phyloP scores from a whole-genome alignment of 1,284 basidiomycete species.

The Microbotryomycetes sp. region DNA sequence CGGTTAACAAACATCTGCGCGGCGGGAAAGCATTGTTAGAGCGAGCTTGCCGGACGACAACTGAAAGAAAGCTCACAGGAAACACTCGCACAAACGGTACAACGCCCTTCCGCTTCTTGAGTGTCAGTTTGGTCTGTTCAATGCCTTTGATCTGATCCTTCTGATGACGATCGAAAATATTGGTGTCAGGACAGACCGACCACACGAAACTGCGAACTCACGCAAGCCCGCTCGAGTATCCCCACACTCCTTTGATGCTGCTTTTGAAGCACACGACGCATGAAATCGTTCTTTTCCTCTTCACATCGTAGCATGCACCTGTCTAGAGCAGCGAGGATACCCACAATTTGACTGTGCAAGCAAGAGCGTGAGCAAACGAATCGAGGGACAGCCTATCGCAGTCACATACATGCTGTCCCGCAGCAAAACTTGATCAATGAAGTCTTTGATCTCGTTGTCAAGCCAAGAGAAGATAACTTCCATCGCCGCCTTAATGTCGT shows the following conservation, averaged over 20 bases:
- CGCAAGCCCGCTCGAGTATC: conserved; percentile 23
- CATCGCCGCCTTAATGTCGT: conserved; percentile 78
- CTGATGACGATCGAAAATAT: conserved; percentile 30
- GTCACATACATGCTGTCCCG: conserved; percentile 69
- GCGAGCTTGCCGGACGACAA: not conserved
- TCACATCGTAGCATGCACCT: conserved; percentile 69
- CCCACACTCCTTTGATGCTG: conserved; percentile 56
- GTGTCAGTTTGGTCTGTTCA: conserved; percentile 80
- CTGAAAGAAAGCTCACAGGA: conserved; percentile 49
- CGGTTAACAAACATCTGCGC: conserved; percentile 60
- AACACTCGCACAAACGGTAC: conserved; percentile 90
- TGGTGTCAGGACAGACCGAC: no score
- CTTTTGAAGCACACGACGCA: conserved; percentile 66
- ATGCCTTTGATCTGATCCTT: conserved; percentile 78
- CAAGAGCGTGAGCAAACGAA: not conserved
- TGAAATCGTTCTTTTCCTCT: conserved; percentile 66
- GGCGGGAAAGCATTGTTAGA: no score
- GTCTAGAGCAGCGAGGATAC: conserved; percentile 73
- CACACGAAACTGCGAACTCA: no score
- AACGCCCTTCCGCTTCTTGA: conserved; percentile 86
- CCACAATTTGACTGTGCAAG: conserved; percentile 67
- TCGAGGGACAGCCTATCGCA: conserved; percentile 1
- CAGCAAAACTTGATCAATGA: conserved; percentile 69
- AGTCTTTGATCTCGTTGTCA: conserved; percentile 69
- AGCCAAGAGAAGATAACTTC: conserved; percentile 94